Evolutionary conservation across 75 land plant species (phyloP), one percentile per base, ranked within the genome.

Genomic region (Isoetes taiwanensis): DNA sequence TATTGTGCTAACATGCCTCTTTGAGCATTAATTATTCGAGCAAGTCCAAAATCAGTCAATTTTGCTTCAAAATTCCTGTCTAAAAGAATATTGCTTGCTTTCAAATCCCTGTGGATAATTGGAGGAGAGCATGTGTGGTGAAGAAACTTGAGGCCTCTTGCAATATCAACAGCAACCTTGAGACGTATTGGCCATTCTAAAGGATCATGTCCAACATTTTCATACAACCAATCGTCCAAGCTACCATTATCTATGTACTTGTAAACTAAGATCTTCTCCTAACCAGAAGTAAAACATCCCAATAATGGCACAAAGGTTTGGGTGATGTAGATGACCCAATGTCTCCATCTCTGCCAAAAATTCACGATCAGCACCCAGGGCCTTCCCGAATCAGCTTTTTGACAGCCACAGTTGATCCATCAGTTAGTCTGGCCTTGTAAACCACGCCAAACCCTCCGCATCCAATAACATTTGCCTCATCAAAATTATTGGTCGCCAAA

Each of bases 41-140:
- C 86, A 12, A 86, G 69, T 14, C 90, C 90, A 43, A 86, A 82
- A 63, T 86, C 90, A 5, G 80, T 71, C 11, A 86, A 58, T 28
- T 58, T 5, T 1, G 78, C 78, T 21, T 46, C 53, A 23, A 79
- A 79, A 0, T 71, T 40, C 38, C 54, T 57, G 65, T 86, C 90
- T 0, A 86, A 66, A 28, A 82, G 27, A 28, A 86, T 74, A 30
- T 86, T 86, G 72, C 74, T 76, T 19, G 90, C 70, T 69, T 86
- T 86, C 29, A 86, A 72, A 54, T 86, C 90, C 0, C 90, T 46
- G 65, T 86, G 90, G 2, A 86, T 76, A 12, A 82, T 64, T 14
- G 73, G 50, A 12, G 82, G 79, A 34, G 21, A 50, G 59, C 90
- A 86, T 24, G 69, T 81, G 53, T 86, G 83, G 74, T 82, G 90